phyloP scores from a whole-genome alignment of 2,329 filamentous ascomycete species.

The Escovopsis weberi region DNA sequence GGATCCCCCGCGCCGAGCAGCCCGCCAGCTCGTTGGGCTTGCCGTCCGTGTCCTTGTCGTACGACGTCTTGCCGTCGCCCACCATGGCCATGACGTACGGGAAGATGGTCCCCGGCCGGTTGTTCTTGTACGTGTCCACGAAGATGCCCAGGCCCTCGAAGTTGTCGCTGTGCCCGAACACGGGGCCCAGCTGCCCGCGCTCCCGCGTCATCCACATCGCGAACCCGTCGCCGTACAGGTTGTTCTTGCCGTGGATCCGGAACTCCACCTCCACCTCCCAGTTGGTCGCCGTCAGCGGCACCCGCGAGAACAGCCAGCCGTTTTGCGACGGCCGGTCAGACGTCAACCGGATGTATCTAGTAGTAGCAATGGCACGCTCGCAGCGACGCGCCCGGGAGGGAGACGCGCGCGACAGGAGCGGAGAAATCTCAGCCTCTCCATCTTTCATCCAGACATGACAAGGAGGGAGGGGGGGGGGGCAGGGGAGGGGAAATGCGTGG shows the following conservation, averaged over 20 bases:
- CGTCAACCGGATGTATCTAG: slow-evolving; percentile 80
- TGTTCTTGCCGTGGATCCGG: slow-evolving; percentile 77
- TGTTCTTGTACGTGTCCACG: slow-evolving; percentile 99
- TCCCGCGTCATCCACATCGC: slow-evolving; percentile 97
- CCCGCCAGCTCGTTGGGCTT: slow-evolving; percentile 87
- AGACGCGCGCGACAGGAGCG: too few relatives aligned
- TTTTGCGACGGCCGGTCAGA: slow-evolving; percentile 80
- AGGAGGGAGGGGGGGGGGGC: too few relatives aligned
- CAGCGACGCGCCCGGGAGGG: too few relatives aligned
- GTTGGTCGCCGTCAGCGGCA: slow-evolving; percentile 92
- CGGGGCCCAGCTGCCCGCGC: slow-evolving; percentile 62
- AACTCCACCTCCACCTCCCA: slow-evolving; percentile 98
- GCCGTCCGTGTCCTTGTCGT: slow-evolving; percentile 90
- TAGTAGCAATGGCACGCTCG: too few relatives aligned
- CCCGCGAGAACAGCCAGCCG: slow-evolving; percentile 87
- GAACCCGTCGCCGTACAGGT: slow-evolving; percentile 89
- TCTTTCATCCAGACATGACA: too few relatives aligned
- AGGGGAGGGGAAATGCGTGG: background rate
- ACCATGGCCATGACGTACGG: slow-evolving; percentile 98
- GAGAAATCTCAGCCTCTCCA: too few relatives aligned
- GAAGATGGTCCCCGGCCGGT: slow-evolving; percentile 86
- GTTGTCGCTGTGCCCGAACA: slow-evolving; percentile 76
- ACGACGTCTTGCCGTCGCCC: slow-evolving; percentile 75
- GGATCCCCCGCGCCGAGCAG: slow-evolving; percentile 85
- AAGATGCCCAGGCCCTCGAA: slow-evolving; percentile 94